Evolutionary conservation across 192 early-diverging fungal genomes (phyloP).

Genomic region (Phycomyces nitens): DNA sequence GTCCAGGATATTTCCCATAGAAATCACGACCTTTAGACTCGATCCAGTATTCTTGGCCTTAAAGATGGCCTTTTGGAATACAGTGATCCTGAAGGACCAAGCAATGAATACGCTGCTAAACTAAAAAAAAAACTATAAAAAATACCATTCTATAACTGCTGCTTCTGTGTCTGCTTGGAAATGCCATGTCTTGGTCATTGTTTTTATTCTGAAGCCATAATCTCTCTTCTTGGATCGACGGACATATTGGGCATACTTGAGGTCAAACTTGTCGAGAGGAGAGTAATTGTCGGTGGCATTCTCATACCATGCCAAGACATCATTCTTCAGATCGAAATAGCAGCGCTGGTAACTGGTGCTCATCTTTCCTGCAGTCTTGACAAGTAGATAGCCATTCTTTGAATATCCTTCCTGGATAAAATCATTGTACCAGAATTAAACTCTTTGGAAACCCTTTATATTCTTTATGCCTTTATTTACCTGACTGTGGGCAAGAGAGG

Average conservation of each 20-base stretch:
- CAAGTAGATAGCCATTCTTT: constrained; percentile 48
- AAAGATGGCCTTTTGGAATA: constrained; percentile 53
- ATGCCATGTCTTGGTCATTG: constrained; percentile 45
- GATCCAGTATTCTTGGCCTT: constrained; percentile 55
- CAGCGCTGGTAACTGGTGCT: constrained; percentile 41
- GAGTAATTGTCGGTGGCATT: constrained; percentile 57
- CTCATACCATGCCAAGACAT: constrained; percentile 52
- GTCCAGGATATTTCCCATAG: constrained; percentile 50
- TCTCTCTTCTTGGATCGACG: constrained; percentile 38
- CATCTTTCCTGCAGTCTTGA: constrained; percentile 37
- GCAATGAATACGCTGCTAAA: neutral
- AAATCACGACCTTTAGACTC: constrained; percentile 57
- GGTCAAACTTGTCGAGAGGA: constrained; percentile 55
- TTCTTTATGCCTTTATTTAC: constrained; percentile 23
- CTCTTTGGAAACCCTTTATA: too few species aligned
- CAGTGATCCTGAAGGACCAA: constrained; percentile 38
- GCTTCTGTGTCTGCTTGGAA: constrained; percentile 58
- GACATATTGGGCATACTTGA: constrained; percentile 55
- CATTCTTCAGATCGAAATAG: constrained; percentile 62
- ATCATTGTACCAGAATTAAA: too few species aligned
- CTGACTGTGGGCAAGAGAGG: constrained; percentile 48
- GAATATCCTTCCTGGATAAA: constrained; percentile 41
- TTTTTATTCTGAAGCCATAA: constrained; percentile 46
- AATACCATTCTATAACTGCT: constrained; percentile 51
- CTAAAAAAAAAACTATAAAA: constrained; percentile 1